These are phyloP conservation scores for Lyophyllum atratum DNA, from an alignment of 768 basidiomycete species.

Conservation along the genomic window DNA sequence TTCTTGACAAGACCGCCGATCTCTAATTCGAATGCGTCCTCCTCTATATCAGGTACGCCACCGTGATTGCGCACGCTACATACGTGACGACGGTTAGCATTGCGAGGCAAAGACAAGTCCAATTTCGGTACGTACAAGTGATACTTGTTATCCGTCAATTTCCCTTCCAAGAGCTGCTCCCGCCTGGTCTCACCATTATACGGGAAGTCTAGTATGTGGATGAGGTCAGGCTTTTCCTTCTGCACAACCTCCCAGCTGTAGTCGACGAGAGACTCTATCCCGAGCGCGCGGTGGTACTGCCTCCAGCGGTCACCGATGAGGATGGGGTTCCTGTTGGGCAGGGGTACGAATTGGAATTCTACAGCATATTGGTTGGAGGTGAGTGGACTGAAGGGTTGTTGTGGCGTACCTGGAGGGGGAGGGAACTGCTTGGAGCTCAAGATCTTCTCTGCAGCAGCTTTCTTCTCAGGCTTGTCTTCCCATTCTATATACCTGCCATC, in stretches of 20 bases:
- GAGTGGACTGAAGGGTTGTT: constrained; percentile 8
- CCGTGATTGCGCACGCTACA: constrained; percentile 55
- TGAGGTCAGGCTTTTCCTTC: constrained; percentile 50
- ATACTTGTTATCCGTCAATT: constrained; percentile 49
- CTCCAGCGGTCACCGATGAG: constrained; percentile 54
- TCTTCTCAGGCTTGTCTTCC: constrained; percentile 48
- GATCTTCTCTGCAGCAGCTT: constrained; percentile 39
- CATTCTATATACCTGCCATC: constrained; percentile 46
- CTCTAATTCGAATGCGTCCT: constrained; percentile 47
- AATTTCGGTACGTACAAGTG: constrained; percentile 45
- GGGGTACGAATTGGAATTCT: constrained; percentile 51
- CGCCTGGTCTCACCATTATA: constrained; percentile 56
- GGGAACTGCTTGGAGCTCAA: constrained; percentile 40
- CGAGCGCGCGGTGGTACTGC: constrained; percentile 52
- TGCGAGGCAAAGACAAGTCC: background rate
- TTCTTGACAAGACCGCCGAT: constrained; percentile 53
- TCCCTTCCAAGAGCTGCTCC: constrained; percentile 41
- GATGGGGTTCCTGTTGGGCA: constrained; percentile 52
- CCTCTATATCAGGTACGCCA: constrained; percentile 50
- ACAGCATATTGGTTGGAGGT: background rate
- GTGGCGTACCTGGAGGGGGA: constrained; percentile 33
- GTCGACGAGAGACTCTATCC: constrained; percentile 45
- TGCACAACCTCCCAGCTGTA: constrained; percentile 54
- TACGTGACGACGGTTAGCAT: background rate
- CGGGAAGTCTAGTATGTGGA: constrained; percentile 56